Conservation (phyloP, 2,329 filamentous ascomycete species). For the Colletotrichum zoysiae region DNA sequence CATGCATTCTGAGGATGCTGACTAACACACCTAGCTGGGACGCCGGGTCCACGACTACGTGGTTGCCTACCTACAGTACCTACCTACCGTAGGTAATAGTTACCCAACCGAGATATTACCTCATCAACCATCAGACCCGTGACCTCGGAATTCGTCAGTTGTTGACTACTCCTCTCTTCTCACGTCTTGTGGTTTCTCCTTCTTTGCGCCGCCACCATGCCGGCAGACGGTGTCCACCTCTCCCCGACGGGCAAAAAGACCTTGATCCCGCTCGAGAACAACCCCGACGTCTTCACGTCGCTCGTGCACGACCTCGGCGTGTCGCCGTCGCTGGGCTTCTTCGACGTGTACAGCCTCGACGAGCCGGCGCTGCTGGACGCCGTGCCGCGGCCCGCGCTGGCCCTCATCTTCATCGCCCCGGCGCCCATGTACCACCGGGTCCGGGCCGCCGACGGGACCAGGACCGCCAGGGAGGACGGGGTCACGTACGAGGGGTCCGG, state of each 20-base stretch:
- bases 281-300: constrained; percentile 82
- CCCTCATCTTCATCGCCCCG: constrained; percentile 85
- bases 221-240: constrained; percentile 46
- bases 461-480: constrained; percentile 42
- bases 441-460: constrained; percentile 44
- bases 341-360: constrained; percentile 86
- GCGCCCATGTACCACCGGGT: constrained; percentile 62
- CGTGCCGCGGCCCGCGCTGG: constrained; percentile 80
- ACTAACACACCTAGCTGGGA: no score
- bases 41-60: no score
- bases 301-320: constrained; percentile 80
- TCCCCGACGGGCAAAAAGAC: constrained; percentile 50
- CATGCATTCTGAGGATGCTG: no score
- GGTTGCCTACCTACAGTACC: no score
- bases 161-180: not conserved
- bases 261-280: constrained; percentile 65
- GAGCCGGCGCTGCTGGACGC: constrained; percentile 81
- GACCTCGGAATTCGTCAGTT: no score
- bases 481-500: constrained; percentile 50
- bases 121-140: not conserved
- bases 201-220: constrained; percentile 44
- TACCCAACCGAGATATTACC: not conserved
- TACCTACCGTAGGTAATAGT: no score
- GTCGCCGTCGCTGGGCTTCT: constrained; percentile 75
- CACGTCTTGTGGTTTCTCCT: no score